phyloP scores from a whole-genome alignment of 192 early-diverging fungal genomes.

The Linnemannia schmuckeri region DNA sequence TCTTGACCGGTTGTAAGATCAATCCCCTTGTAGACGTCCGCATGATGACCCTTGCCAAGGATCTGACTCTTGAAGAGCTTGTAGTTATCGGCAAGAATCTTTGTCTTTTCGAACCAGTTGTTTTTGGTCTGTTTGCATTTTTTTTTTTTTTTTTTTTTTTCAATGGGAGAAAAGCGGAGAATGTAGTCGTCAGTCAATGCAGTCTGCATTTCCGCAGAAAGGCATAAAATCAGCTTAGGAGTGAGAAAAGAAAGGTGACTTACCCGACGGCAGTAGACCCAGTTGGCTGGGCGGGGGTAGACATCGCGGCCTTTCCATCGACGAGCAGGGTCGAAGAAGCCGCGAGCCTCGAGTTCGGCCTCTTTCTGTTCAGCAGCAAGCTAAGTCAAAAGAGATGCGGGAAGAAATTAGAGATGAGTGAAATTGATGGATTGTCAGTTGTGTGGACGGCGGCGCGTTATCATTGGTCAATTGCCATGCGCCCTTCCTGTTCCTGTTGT shows the following conservation, averaged over 20 bases:
- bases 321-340: slow-evolving; percentile 53
- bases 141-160: not conserved
- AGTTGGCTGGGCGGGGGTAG: slow-evolving; percentile 47
- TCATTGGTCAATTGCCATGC: not conserved
- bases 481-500: not conserved
- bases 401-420: not conserved
- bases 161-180: too few species aligned
- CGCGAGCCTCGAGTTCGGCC: slow-evolving; percentile 43
- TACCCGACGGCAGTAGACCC: slow-evolving; percentile 53
- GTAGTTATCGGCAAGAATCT: slow-evolving; percentile 35
- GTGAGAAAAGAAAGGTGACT: not conserved
- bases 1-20: slow-evolving; percentile 49
- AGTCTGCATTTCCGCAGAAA: too few species aligned
- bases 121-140: slow-evolving; percentile 39
- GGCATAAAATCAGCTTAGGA: too few species aligned
- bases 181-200: too few species aligned
- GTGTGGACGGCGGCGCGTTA: not conserved
- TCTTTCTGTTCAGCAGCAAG: slow-evolving; percentile 51
- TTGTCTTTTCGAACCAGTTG: slow-evolving; percentile 54
- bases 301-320: slow-evolving; percentile 57
- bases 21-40: slow-evolving; percentile 53
- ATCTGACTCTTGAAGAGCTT: slow-evolving; percentile 47
- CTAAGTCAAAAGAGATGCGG: slow-evolving; percentile 1
- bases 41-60: slow-evolving; percentile 54
- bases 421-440: not conserved